Evolutionary conservation across 306 rosid species (phyloP).

Genomic region (Corylus heterophylla): DNA sequence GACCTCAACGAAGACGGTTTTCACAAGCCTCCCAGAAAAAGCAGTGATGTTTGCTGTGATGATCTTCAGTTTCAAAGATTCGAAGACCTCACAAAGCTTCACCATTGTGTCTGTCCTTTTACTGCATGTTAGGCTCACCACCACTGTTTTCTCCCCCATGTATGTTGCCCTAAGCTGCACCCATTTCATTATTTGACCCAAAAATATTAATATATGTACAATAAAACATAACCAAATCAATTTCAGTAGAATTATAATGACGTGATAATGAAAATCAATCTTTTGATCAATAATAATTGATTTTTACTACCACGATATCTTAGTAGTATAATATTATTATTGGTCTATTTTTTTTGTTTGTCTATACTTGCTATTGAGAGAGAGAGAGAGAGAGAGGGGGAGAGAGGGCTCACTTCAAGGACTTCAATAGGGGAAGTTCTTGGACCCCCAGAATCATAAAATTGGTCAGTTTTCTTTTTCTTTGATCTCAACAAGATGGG

Average conservation of each 20-base stretch:
- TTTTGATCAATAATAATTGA: too few relatives aligned
- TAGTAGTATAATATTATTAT: too few relatives aligned
- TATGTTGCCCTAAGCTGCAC: constrained; percentile 68
- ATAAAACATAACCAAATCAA: too few relatives aligned
- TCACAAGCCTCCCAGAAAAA: constrained; percentile 70
- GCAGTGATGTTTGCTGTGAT: constrained; percentile 72
- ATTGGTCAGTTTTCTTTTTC: constrained; percentile 63
- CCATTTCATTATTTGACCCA: background rate
- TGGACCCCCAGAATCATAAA: constrained; percentile 41
- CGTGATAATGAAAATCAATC: too few relatives aligned
- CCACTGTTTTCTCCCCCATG: constrained; percentile 74
- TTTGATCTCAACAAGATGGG: constrained; percentile 68
- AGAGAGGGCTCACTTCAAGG: constrained; percentile 54
- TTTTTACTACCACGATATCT: too few relatives aligned
- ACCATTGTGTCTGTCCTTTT: constrained; percentile 87
- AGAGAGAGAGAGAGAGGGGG: constrained; percentile 9
- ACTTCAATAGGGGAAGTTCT: constrained; percentile 68
- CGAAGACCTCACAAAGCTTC: constrained; percentile 81
- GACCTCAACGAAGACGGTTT: constrained; percentile 91
- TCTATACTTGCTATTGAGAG: background rate
- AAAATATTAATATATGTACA: too few relatives aligned
- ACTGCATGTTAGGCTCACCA: constrained; percentile 82
- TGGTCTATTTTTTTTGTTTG: too few relatives aligned
- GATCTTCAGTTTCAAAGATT: constrained; percentile 86
- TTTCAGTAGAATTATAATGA: too few relatives aligned